Evolutionary conservation across 306 rosid species (phyloP).

Genomic region (Cucurbita moschata): DNA sequence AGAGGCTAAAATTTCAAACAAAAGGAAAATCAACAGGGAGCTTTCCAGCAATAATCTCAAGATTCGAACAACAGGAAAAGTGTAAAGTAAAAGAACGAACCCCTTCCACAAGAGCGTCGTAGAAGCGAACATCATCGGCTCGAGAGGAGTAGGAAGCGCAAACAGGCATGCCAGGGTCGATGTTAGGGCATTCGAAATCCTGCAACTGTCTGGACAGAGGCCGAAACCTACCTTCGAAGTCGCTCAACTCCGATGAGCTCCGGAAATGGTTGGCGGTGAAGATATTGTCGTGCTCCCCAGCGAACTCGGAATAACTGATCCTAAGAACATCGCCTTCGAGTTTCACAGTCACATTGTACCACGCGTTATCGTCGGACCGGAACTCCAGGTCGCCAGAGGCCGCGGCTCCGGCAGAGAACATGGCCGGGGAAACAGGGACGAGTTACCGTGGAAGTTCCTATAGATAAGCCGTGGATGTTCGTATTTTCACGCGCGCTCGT

Average conservation of each 20-base stretch:
- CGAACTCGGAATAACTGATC: slow-evolving; percentile 14
- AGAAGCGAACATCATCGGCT: slow-evolving; percentile 27
- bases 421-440: not conserved
- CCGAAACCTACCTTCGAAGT: slow-evolving; percentile 21
- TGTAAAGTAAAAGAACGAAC: not conserved
- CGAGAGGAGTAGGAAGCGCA: slow-evolving; percentile 20
- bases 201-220: slow-evolving; percentile 26
- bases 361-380: slow-evolving; percentile 21
- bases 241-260: slow-evolving; percentile 8
- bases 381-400: slow-evolving; percentile 13
- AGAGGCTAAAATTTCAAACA: too few species aligned
- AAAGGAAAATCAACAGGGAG: not conserved
- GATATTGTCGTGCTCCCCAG: slow-evolving; percentile 2
- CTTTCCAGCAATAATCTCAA: not conserved
- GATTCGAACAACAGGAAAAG: not conserved
- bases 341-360: slow-evolving; percentile 19
- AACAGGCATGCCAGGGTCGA: slow-evolving; percentile 7
- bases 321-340: slow-evolving; percentile 16
- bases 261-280: not conserved
- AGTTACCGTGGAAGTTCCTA: not conserved
- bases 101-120: slow-evolving; percentile 26
- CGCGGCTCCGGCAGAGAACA: not conserved
- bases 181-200: slow-evolving; percentile 22
- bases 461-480: too few species aligned
- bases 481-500: too few species aligned